Base-by-base conservation (phyloP, 1,139 yeast species). In the Kodamaea sp. region DNA sequence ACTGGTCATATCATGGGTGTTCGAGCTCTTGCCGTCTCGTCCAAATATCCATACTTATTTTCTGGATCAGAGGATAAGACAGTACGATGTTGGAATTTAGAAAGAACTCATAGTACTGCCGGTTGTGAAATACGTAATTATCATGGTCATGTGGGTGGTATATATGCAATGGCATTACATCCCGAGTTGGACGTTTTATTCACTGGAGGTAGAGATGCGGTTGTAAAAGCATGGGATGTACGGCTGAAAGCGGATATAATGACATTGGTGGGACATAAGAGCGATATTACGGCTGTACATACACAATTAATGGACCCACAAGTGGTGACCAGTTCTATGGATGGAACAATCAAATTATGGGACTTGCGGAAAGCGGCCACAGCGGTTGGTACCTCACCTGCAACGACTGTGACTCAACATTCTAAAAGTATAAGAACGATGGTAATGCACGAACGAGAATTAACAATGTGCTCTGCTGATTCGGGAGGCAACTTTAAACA, bases 51-150 rank as follows among this genome's bases (percentile, higher is more conserved):
- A 0, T 92, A 92, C 59, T 67, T 94, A 64, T 94, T 89, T 57
- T 80, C 94, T 8, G 94, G 94, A 24, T 86, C 96, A 29, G 97
- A 92, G 57, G 99, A 94, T 62, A 90, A 90, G 58, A 76, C 89
- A 29, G 88, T 89, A n/a, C 79, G 89, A 54, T 90, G 97, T 62
- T 94, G 97, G 97, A 98, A 94, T 64, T 68, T 94, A 52, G 97
- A 92, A 59, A 77, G 82, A 52, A 87, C 92, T 50, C 78, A 79
- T 51, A 81, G 87, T 2, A 50, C 63, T 1, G 58, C 66, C 24
- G 77, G 77, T 5, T 66, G 73, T 46, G 73, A 68, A 47, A 78
- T 89, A 10, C 69, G 97, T 40, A 88, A 89, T 52, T 94, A 87
- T 58, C 95, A 90, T 60, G 99, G 98, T 4, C 98, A 92, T 62